These are phyloP conservation scores for Leccinum angustisporum DNA, from an alignment of 1,284 basidiomycete genomes.

Conservation along the genomic window DNA sequence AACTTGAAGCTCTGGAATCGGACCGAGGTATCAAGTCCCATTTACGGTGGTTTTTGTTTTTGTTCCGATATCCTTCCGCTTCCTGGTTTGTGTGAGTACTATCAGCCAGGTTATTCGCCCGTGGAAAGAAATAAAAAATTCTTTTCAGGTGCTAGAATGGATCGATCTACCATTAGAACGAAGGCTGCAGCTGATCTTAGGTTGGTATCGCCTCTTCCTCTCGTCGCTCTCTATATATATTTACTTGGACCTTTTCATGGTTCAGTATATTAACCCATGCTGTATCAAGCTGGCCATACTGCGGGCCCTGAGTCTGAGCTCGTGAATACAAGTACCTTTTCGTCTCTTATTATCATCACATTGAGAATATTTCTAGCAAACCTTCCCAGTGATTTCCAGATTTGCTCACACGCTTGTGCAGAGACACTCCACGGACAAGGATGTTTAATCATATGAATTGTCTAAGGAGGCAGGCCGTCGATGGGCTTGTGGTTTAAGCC, in stretches of 20 bases:
- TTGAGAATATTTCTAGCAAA: conserved; percentile 43
- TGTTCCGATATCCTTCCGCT: background rate
- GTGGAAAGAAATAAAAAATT: conserved; percentile 45
- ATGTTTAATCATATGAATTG: background rate
- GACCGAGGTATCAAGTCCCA: conserved; percentile 72
- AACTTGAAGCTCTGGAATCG: conserved; percentile 35
- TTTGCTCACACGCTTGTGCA: conserved; percentile 64
- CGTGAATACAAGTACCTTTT: conserved; percentile 56
- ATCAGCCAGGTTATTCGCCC: conserved; percentile 4
- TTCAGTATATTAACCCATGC: conserved; percentile 69
- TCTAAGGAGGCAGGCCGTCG: conserved; percentile 65
- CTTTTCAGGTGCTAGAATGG: conserved; percentile 70
- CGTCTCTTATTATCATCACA: background rate
- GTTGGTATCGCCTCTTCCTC: conserved; percentile 38
- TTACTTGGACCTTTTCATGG: background rate
- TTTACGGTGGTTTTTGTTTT: conserved; percentile 45
- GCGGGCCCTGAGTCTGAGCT: conserved; percentile 69
- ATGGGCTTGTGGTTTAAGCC: conserved; percentile 80
- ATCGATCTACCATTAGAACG: conserved; percentile 62
- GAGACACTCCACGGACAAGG: background rate
- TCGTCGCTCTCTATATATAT: background rate
- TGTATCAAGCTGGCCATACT: conserved; percentile 77
- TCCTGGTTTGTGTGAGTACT: background rate
- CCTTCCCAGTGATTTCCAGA: conserved; percentile 66
- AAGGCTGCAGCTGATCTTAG: conserved; percentile 74